These are phyloP conservation scores for Esteya vermicola DNA, from an alignment of 2,329 filamentous ascomycete genomes.

Conservation along the genomic window DNA sequence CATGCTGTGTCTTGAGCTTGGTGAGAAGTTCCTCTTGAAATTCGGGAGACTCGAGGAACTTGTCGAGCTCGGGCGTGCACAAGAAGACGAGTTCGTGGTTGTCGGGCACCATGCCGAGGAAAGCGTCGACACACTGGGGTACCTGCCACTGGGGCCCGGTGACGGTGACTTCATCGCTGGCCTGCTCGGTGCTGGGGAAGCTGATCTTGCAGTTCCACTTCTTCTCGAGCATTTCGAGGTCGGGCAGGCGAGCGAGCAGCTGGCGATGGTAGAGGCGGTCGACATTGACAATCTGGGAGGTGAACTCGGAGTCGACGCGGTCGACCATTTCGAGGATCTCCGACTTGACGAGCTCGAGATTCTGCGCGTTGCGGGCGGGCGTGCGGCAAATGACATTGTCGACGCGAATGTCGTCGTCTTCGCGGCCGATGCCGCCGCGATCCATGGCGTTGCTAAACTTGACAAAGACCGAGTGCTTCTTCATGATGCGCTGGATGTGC, in stretches of 20 bases:
- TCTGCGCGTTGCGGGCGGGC: constrained; percentile 91
- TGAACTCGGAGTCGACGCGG: constrained; percentile 92
- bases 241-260: constrained; percentile 71
- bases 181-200: constrained; percentile 94
- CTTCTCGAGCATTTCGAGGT: constrained; percentile 92
- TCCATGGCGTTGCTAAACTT: constrained; percentile 99
- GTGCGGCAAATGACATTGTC: constrained; percentile 99
- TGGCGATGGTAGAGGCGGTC: constrained; percentile 93
- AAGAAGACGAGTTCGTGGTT: constrained; percentile 82
- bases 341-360: constrained; percentile 90
- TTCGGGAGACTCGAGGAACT: constrained; percentile 67
- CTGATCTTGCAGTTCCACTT: constrained; percentile 99
- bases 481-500: constrained; percentile 99
- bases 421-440: constrained; percentile 75
- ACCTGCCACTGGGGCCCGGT: constrained; percentile 98
- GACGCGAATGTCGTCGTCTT: constrained; percentile 96
- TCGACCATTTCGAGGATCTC: constrained; percentile 99
- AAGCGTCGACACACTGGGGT: constrained; percentile 88
- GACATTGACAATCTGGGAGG: constrained; percentile 83
- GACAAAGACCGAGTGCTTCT: constrained; percentile 99
- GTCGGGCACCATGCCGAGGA: constrained; percentile 95
- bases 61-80: constrained; percentile 59
- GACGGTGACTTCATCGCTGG: constrained; percentile 89
- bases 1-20: constrained; percentile 83
- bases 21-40: constrained; percentile 72